phyloP scores from a whole-genome alignment of 2,329 filamentous ascomycete genomes.

The Trichoderma semiorbis region DNA sequence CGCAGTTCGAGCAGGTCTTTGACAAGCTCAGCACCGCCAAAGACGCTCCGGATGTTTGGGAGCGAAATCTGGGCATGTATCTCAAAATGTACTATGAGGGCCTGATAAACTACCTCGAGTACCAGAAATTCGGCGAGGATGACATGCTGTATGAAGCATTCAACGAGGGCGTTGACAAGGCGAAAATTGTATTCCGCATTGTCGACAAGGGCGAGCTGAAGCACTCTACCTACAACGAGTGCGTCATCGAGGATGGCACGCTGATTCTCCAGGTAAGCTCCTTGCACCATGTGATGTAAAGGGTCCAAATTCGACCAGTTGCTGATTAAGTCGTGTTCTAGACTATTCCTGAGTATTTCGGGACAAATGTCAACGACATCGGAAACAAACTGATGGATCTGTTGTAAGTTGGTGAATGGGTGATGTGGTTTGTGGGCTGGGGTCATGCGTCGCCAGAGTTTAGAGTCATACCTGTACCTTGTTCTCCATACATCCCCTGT shows the following conservation, averaged over 20 bases:
- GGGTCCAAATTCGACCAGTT: background rate
- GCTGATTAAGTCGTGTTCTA: background rate
- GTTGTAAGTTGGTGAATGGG: background rate
- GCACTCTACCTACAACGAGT: slow-evolving; percentile 41
- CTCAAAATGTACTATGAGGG: slow-evolving; percentile 43
- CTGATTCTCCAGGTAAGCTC: slow-evolving; percentile 45
- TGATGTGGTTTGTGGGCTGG: background rate
- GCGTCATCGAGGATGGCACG: slow-evolving; percentile 45
- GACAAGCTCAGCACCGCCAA: slow-evolving; percentile 36
- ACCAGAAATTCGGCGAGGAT: slow-evolving; percentile 45
- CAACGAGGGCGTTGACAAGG: slow-evolving; percentile 43
- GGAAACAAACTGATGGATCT: slow-evolving; percentile 23
- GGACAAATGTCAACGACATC: slow-evolving; percentile 13
- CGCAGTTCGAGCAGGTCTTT: slow-evolving; percentile 46
- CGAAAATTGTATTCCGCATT: slow-evolving; percentile 43
- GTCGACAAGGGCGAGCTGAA: slow-evolving; percentile 42
- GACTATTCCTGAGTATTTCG: slow-evolving; percentile 2
- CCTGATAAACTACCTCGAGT: slow-evolving; percentile 39
- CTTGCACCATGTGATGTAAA: background rate
- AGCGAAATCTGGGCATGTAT: slow-evolving; percentile 41
- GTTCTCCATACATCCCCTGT: background rate
- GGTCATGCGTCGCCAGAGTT: background rate
- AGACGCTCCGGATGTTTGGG: slow-evolving; percentile 36
- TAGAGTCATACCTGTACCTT: background rate
- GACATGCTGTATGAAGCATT: slow-evolving; percentile 49